Evolutionary conservation across 2,329 filamentous ascomycete genomes (phyloP).

Genomic region (Colletotrichum sp.): DNA sequence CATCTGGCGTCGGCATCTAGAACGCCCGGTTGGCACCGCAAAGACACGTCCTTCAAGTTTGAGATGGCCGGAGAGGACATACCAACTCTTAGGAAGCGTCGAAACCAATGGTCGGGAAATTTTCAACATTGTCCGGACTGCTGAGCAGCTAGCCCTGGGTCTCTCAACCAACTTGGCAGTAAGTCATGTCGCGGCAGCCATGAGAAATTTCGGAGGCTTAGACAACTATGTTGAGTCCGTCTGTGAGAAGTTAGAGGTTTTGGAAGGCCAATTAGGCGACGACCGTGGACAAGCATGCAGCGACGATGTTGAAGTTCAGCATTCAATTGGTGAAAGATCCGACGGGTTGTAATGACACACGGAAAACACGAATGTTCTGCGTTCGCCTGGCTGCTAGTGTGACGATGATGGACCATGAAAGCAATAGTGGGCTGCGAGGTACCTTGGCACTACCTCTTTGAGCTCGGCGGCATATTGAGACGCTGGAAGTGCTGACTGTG

Average conservation of each 20-base stretch:
- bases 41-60: accelerated
- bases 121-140: background rate
- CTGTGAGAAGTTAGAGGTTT: background rate
- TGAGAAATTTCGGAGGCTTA: background rate
- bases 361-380: accelerated
- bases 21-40: background rate
- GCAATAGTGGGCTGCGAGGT: background rate
- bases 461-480: background rate
- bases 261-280: background rate
- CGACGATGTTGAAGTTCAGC: background rate
- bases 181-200: background rate
- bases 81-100: background rate
- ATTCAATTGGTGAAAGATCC: accelerated
- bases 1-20: background rate
- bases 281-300: background rate
- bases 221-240: accelerated
- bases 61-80: background rate
- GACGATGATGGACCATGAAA: background rate
- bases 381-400: accelerated
- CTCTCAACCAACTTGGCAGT: background rate
- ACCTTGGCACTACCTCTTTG: background rate
- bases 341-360: background rate
- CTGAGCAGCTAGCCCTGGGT: background rate
- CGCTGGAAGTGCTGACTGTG: background rate
- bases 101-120: background rate